These are phyloP conservation scores for Phytophthora sp. DNA, from an alignment of 352 stramenopile species.

Conservation along the genomic window DNA sequence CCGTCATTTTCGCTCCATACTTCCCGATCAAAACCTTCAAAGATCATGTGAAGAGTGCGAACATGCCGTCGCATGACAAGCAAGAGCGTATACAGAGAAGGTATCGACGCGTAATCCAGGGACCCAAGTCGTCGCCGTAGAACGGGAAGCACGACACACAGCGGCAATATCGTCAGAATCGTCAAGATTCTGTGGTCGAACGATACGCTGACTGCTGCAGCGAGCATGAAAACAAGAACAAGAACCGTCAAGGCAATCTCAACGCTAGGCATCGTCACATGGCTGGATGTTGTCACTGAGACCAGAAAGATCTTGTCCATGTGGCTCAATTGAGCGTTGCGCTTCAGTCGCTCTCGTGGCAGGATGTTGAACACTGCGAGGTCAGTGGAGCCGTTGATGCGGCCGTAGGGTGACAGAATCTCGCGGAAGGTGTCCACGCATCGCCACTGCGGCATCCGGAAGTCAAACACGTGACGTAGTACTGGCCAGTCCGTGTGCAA, in stretches of 20 bases:
- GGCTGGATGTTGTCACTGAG: constrained; percentile 61
- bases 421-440: constrained; percentile 29
- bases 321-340: constrained; percentile 50
- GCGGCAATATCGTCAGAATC: background rate
- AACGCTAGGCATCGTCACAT: constrained; percentile 29
- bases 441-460: constrained; percentile 68
- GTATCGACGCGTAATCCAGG: constrained; percentile 65
- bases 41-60: constrained; percentile 53
- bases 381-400: constrained; percentile 53
- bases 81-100: constrained; percentile 51
- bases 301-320: constrained; percentile 68
- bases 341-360: constrained; percentile 47
- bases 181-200: constrained; percentile 10
- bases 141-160: background rate
- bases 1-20: constrained; percentile 76
- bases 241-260: constrained; percentile 29
- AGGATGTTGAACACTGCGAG: constrained; percentile 61
- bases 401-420: constrained; percentile 42
- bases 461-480: constrained; percentile 52
- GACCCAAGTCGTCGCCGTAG: constrained; percentile 25
- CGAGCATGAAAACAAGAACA: constrained; percentile 7
- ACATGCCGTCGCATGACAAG: constrained; percentile 55
- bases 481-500: constrained; percentile 43
- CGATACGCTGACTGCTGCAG: constrained; percentile 6
- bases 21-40: constrained; percentile 62